phyloP scores from a whole-genome alignment of 345 rosid genomes.

The Atalantia buxifolia region DNA sequence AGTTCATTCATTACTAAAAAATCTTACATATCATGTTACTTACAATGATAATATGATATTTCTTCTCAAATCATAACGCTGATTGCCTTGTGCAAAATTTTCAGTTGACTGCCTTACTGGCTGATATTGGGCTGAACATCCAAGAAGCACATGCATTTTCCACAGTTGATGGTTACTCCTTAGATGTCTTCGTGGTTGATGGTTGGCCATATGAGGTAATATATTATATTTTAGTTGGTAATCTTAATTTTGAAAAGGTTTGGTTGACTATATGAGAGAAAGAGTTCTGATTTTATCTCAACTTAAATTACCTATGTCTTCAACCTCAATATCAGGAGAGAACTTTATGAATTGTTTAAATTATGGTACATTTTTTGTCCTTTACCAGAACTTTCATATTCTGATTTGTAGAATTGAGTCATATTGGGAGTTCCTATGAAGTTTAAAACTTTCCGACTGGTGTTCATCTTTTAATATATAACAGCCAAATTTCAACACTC shows the following conservation, averaged over 20 bases:
- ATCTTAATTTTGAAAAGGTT: background rate
- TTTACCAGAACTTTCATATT: background rate
- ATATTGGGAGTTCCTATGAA: background rate
- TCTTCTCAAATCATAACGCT: constrained; percentile 1
- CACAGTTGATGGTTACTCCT: constrained; percentile 85
- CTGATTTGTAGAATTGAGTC: background rate
- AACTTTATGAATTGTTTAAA: background rate
- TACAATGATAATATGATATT: background rate
- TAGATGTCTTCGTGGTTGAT: constrained; percentile 98
- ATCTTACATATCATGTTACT: background rate
- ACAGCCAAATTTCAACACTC: background rate
- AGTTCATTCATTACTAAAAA: background rate
- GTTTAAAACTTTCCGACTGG: background rate
- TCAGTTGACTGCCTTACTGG: constrained; percentile 87
- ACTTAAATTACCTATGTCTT: background rate
- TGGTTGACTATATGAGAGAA: background rate
- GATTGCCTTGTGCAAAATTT: constrained; percentile 23
- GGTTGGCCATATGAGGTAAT: constrained; percentile 99
- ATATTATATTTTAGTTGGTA: background rate
- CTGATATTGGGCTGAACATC: constrained; percentile 91
- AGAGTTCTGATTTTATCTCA: background rate
- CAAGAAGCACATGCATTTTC: constrained; percentile 99
- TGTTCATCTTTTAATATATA: background rate
- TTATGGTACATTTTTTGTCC: background rate
- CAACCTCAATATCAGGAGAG: background rate